These are phyloP conservation scores for Corylus avellana DNA, from an alignment of 306 rosid genomes.

Conservation along the genomic window DNA sequence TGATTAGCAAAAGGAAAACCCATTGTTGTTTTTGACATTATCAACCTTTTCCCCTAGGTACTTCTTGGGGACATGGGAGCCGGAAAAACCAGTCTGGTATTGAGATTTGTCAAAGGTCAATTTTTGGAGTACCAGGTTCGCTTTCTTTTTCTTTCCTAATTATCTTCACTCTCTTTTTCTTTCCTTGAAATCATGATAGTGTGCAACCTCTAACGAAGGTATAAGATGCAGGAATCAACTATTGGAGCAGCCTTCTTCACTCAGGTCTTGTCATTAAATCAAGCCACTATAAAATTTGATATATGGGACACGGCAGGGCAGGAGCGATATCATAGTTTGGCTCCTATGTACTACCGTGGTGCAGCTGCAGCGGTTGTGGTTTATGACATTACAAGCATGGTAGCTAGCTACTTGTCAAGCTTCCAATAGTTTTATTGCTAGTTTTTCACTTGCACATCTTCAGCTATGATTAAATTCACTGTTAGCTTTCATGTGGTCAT, in stretches of 20 bases:
- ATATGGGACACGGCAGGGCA: constrained; percentile 98
- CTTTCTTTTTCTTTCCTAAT: not conserved
- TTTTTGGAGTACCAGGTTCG: constrained; percentile 80
- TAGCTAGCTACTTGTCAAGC: constrained; percentile 8
- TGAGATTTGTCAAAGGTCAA: constrained; percentile 87
- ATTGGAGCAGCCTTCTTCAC: constrained; percentile 93
- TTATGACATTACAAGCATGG: constrained; percentile 72
- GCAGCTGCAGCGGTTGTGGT: constrained; percentile 88
- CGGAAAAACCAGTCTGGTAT: constrained; percentile 84
- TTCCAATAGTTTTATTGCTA: not conserved
- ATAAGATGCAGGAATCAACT: constrained; percentile 70
- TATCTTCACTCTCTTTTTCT: not conserved
- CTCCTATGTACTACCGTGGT: constrained; percentile 97
- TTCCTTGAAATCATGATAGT: constrained; percentile 4
- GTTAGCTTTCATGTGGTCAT: not conserved
- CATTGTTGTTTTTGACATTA: constrained; percentile 1
- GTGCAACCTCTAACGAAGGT: not conserved
- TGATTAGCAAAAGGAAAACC: not conserved
- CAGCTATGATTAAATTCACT: not conserved
- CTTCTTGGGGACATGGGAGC: constrained; percentile 92
- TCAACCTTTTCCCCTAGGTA: constrained; percentile 45
- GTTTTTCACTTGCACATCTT: not conserved
- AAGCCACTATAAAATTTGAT: constrained; percentile 78
- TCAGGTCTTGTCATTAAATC: constrained; percentile 75
- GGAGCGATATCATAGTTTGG: constrained; percentile 87